These are phyloP conservation scores for Claviceps arundinis DNA, from an alignment of 2,329 filamentous ascomycete species.

Conservation along the genomic window DNA sequence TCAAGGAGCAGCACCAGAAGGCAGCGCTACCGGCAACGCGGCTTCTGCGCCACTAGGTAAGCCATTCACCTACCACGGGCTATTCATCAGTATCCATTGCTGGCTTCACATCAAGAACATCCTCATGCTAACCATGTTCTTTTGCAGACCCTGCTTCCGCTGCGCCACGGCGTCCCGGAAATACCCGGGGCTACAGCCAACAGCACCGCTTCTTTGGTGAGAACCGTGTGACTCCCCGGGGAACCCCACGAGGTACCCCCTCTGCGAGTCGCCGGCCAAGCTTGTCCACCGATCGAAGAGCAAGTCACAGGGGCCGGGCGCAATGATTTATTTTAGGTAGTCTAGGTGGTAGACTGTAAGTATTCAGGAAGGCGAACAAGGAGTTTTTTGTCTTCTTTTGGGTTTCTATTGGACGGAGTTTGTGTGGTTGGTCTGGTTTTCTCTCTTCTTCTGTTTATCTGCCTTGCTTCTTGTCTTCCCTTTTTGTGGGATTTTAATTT, in stretches of 20 bases:
- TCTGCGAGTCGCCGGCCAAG: conserved; percentile 22
- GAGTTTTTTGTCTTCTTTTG: too few species aligned
- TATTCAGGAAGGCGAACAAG: background rate
- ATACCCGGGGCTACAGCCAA: conserved; percentile 22
- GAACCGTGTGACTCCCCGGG: conserved; percentile 24
- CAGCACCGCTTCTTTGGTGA: conserved; percentile 29
- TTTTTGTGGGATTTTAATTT: background rate
- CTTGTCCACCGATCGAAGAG: conserved; percentile 6
- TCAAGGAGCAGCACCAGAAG: conserved; percentile 16
- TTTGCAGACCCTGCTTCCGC: conserved; percentile 10
- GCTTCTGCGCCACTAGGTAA: conserved; percentile 14
- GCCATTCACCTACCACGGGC: conserved; percentile 4
- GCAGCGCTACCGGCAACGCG: conserved; percentile 14
- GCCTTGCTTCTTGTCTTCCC: background rate
- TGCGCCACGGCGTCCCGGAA: conserved; percentile 9
- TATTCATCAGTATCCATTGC: background rate
- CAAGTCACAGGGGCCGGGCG: conserved; percentile 4
- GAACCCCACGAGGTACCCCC: conserved; percentile 24
- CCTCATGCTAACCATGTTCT: background rate
- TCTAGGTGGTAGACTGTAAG: background rate
- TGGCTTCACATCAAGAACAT: background rate
- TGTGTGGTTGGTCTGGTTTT: background rate
- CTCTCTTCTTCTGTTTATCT: background rate
- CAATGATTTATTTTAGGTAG: too few species aligned
- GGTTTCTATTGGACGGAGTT: too few species aligned